Evolutionary conservation across 257 asterid species (phyloP).

Genomic region (Fraxinus anomala): DNA sequence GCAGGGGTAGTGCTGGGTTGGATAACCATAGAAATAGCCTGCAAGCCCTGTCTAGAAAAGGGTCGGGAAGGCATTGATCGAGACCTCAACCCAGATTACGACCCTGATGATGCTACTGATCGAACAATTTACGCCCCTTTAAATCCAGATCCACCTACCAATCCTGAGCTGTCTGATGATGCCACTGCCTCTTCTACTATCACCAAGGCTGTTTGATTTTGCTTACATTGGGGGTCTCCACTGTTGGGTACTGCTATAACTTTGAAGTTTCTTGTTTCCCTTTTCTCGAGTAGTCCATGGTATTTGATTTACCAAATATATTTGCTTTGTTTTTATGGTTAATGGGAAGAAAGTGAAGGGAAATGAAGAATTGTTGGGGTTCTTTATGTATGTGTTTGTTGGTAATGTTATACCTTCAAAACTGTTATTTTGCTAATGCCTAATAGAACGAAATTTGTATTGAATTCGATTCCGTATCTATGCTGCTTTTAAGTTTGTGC

Average conservation of each 20-base stretch:
- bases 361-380: background rate
- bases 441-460: background rate
- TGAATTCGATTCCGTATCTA: background rate
- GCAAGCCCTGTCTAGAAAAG: constrained; percentile 89
- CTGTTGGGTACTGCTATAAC: constrained; percentile 1
- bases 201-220: constrained; percentile 43
- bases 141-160: constrained; percentile 33
- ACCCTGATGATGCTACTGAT: constrained; percentile 65
- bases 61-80: constrained; percentile 93
- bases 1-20: constrained; percentile 78
- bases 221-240: background rate
- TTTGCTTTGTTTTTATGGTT: background rate
- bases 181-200: constrained; percentile 32
- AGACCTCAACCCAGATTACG: constrained; percentile 86
- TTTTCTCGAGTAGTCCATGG: background rate
- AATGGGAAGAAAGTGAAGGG: background rate
- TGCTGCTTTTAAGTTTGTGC: background rate
- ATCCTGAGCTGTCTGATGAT: constrained; percentile 11
- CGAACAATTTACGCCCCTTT: constrained; percentile 57
- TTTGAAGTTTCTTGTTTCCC: background rate
- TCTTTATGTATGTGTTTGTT: background rate
- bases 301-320: no score
- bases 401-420: background rate
- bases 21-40: constrained; percentile 85
- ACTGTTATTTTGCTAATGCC: background rate